These are phyloP conservation scores for Tricholomella constricta DNA, from an alignment of 768 basidiomycete genomes.

Conservation along the genomic window DNA sequence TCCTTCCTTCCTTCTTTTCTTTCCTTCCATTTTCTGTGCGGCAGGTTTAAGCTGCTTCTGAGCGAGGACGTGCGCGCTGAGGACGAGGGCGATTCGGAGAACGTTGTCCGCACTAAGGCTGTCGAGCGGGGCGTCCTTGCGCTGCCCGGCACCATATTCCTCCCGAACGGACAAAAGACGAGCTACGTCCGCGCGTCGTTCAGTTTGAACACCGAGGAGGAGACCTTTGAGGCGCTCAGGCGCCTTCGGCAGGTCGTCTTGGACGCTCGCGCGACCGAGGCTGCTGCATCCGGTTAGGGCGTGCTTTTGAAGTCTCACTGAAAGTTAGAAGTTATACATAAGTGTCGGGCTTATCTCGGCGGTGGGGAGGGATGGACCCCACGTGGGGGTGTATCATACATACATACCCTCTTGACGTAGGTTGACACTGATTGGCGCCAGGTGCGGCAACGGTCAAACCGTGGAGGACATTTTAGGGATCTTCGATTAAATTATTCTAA, in stretches of 20 bases:
- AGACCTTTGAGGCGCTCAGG: constrained; percentile 70
- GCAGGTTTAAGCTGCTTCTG: constrained; percentile 66
- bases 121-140: constrained; percentile 76
- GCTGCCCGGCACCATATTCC: constrained; percentile 76
- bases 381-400: background rate
- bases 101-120: constrained; percentile 69
- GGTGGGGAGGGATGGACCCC: background rate
- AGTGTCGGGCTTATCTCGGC: background rate
- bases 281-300: background rate
- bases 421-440: background rate
- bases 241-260: constrained; percentile 44
- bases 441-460: no score
- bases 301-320: background rate
- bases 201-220: constrained; percentile 57
- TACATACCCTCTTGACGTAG: background rate
- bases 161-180: constrained; percentile 62
- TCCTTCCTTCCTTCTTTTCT: background rate
- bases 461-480: no score
- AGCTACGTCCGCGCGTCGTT: constrained; percentile 77
- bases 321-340: no score
- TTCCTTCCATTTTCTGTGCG: no score
- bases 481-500: no score
- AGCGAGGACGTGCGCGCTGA: constrained; percentile 29
- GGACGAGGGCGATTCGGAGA: constrained; percentile 69
- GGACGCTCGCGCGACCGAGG: constrained; percentile 19